Base-by-base conservation (phyloP, 176 grass and related monocot genomes). In the Zizania latifolia region DNA sequence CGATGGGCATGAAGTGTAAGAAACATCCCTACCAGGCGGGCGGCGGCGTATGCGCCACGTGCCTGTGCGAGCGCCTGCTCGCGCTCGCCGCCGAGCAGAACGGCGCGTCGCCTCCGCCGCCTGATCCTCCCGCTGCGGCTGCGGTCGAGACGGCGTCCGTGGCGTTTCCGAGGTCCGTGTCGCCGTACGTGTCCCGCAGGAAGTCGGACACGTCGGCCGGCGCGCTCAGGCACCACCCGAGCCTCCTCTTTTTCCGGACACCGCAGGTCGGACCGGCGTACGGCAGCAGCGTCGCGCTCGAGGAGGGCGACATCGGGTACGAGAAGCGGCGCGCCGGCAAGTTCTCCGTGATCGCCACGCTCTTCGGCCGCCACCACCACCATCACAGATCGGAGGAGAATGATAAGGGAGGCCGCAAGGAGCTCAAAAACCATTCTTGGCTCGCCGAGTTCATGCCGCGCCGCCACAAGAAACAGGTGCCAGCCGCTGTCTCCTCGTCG, bases 21-120 rank as follows among this genome's bases (percentile, higher is more conserved):
- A 58, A 41, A 43, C 95, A 99, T 83, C 82, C 86, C 5, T 84
- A 68, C 69, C 86, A 89, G 70, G 76, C 58, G 58, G 87, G 65
- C 81, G 85, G 84, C 43, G 95, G 95, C 72, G 89, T 99, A 24
- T 99, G 95, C 79, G 92, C 95, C 21, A 84, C 92, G 30, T 99
- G 95, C 79, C 95, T 99, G 72, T 73, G 85, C 40, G 95, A 99
- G 59, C 92, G 95, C 76, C 92, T 99, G 8, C 14, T 92, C 53
- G 84, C 70, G 53, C 89, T 99, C 43, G 79, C 85, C 33, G 85
- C 92, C 51, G 78, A 58, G 29, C 92, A 86, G 77, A 94, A 91
- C 89, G 84, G 62, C 72, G 75, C 79, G 2, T 45, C 76, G 31
- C 28, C 80, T 5, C 57, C 81, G 1, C 30, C 15, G 9, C n/a